Conservation (phyloP, 768 basidiomycete genomes). For the Tulasnella sp. region DNA sequence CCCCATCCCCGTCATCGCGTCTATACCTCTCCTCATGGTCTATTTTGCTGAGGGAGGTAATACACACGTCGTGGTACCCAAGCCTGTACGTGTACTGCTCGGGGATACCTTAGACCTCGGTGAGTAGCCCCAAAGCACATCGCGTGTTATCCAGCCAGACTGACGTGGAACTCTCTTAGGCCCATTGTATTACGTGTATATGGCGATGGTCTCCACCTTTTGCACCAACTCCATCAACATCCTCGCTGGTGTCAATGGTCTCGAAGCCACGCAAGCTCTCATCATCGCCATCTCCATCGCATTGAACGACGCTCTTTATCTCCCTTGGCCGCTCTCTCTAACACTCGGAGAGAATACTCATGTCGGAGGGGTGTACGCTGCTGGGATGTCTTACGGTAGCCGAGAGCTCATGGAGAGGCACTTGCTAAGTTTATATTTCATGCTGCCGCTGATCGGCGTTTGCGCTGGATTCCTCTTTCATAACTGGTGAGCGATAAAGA, state of each 20-base stretch:
- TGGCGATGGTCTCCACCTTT: slow-evolving; percentile 92
- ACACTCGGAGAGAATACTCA: slow-evolving; percentile 49
- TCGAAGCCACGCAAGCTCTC: slow-evolving; percentile 87
- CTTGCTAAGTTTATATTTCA: slow-evolving; percentile 93
- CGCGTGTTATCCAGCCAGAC: neutral
- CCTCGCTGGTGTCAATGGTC: slow-evolving; percentile 92
- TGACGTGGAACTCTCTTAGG: slow-evolving; percentile 42
- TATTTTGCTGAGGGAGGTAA: slow-evolving; percentile 93
- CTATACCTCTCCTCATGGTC: slow-evolving; percentile 88
- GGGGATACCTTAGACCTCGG: slow-evolving; percentile 82
- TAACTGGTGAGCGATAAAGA: slow-evolving; percentile 65
- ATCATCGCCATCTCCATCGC: slow-evolving; percentile 87
- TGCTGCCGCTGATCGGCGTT: slow-evolving; percentile 88
- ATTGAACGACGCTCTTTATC: slow-evolving; percentile 84
- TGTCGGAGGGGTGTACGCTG: slow-evolving; percentile 61
- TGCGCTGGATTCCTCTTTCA: slow-evolving; percentile 87
- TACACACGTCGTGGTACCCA: slow-evolving; percentile 86
- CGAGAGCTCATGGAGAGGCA: slow-evolving; percentile 83
- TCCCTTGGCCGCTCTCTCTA: slow-evolving; percentile 78
- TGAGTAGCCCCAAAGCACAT: slow-evolving; percentile 28
- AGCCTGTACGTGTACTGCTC: slow-evolving; percentile 62
- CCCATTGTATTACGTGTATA: slow-evolving; percentile 91
- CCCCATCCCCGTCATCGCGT: slow-evolving; percentile 92
- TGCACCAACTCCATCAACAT: slow-evolving; percentile 98
- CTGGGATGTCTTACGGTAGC: slow-evolving; percentile 80